Evolutionary conservation across 139 green algal genomes (phyloP), one percentile per base, ranked within the genome.

Genomic region (Chlamydomonas urium): DNA sequence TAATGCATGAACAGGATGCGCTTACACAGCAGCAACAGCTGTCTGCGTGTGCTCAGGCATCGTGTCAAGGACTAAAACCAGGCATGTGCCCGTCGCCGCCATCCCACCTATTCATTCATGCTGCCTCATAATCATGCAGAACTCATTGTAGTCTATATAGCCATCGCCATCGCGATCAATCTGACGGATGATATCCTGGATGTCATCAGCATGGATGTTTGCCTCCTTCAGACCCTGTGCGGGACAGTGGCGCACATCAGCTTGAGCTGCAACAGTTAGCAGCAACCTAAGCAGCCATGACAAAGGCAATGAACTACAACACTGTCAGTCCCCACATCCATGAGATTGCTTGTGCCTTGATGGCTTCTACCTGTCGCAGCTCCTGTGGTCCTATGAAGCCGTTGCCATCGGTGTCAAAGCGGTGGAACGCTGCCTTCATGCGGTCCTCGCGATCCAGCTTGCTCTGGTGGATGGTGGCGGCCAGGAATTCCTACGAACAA

Each of bases 401-500:
- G 60, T 77, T 77, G 53, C 76, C 78, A 80, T 95, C 82, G 8
- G 76, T 79, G 79, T 94, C 90, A 86, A 96, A 96, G 50, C 86
- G 73, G 26, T 73, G 29, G 59, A 95, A 95, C 0, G 87, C 91
- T 33, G 61, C 58, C 53, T 77, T 73, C 50, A 95, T 75, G 75
- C 87, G 83, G 29, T 94, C 90, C 42, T 91, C 86, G 65, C 85
- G 88, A 62, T 90, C 73, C 69, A 94, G 59, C 69, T 94, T 87
- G 62, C 81, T 83, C 66, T 80, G 38, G 75, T 90, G 87, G 47
- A 96, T 79, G 29, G 90, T 96, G 76, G 89, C 90, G 0, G 89
- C 90, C 72, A 94, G 35, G 74, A 96, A 96, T 76, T 95, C 88
- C n/a, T n/a, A n/a, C n/a, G n/a, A n/a, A n/a, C n/a, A n/a, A n/a